Evolutionary conservation across 2,329 filamentous ascomycete species (phyloP).

Genomic region (Fusarium decemcellulare): DNA sequence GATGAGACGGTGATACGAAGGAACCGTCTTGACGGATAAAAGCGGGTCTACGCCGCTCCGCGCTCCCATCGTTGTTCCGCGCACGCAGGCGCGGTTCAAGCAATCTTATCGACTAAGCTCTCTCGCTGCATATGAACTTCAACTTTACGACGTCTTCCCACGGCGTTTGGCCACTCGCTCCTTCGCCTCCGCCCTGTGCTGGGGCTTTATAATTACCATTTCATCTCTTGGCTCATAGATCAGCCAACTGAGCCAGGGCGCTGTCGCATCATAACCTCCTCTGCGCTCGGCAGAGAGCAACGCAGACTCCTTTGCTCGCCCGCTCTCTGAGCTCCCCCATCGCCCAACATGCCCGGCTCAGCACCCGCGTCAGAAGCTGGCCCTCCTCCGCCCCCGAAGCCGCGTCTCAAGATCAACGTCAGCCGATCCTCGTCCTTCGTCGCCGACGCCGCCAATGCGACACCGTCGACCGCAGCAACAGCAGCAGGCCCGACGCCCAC

Average conservation of each 20-base stretch:
- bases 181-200: background rate
- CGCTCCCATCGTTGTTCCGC: constrained; percentile 9
- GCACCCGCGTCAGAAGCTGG: constrained; percentile 43
- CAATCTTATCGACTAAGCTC: background rate
- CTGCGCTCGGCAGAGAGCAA: constrained; percentile 21
- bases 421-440: constrained; percentile 54
- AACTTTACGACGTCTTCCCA: background rate
- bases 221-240: background rate
- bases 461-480: constrained; percentile 28
- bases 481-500: constrained; percentile 41
- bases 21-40: constrained; percentile 23
- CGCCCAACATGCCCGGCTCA: constrained; percentile 47
- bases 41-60: constrained; percentile 9
- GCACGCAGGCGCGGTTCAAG: constrained; percentile 13
- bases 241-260: background rate
- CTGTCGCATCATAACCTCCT: background rate
- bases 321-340: constrained; percentile 1
- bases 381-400: constrained; percentile 51
- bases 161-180: background rate
- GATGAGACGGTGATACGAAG: background rate
- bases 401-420: constrained; percentile 58
- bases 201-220: background rate
- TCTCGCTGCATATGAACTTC: constrained; percentile 6
- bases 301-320: constrained; percentile 7
- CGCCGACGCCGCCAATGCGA: constrained; percentile 42